Conservation (phyloP, 805 yeast genomes). For the Yarrowia sp. region DNA sequence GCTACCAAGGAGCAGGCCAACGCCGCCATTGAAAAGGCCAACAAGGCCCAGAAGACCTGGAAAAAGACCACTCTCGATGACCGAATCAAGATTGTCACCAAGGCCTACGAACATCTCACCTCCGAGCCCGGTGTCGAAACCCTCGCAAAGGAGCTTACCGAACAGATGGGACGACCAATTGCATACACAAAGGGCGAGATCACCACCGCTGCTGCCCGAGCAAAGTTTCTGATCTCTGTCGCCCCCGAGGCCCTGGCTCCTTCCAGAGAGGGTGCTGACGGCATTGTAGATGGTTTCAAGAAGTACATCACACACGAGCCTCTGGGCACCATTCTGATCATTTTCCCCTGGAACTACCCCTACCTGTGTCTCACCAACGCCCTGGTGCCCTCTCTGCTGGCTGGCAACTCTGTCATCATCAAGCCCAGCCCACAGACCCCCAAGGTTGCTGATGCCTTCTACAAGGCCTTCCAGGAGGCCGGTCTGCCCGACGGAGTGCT, state of each 20-base stretch:
- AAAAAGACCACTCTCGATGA: slow-evolving; percentile 42
- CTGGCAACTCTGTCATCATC: slow-evolving; percentile 84
- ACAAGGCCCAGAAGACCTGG: slow-evolving; percentile 46
- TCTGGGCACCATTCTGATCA: slow-evolving; percentile 86
- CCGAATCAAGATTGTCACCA: slow-evolving; percentile 45
- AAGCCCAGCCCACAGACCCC: slow-evolving; percentile 92
- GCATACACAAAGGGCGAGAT: slow-evolving; percentile 48
- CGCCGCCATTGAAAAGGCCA: slow-evolving; percentile 42
- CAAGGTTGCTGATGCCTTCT: slow-evolving; percentile 74
- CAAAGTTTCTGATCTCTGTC: slow-evolving; percentile 45
- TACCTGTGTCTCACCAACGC: slow-evolving; percentile 87
- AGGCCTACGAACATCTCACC: slow-evolving; percentile 45
- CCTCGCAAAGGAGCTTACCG: slow-evolving; percentile 48
- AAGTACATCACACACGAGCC: slow-evolving; percentile 67
- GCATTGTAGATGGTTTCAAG: slow-evolving; percentile 44
- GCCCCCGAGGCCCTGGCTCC: slow-evolving; percentile 49
- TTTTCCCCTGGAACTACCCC: slow-evolving; percentile 95
- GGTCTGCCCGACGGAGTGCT: slow-evolving; percentile 85
- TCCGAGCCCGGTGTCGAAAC: slow-evolving; percentile 43
- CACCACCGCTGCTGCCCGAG: slow-evolving; percentile 48
- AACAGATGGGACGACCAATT: slow-evolving; percentile 51
- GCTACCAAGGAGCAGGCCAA: slow-evolving; percentile 44
- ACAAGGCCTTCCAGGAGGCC: slow-evolving; percentile 70
- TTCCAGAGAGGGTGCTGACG: slow-evolving; percentile 45
- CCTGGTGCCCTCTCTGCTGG: slow-evolving; percentile 82